A percentile compares a stretch with the other conserved stretches of the same genome.
These are phyloP conservation scores for Phylloporus scabripes DNA, from an alignment of 768 basidiomycete genomes.

Conservation along the genomic window DNA sequence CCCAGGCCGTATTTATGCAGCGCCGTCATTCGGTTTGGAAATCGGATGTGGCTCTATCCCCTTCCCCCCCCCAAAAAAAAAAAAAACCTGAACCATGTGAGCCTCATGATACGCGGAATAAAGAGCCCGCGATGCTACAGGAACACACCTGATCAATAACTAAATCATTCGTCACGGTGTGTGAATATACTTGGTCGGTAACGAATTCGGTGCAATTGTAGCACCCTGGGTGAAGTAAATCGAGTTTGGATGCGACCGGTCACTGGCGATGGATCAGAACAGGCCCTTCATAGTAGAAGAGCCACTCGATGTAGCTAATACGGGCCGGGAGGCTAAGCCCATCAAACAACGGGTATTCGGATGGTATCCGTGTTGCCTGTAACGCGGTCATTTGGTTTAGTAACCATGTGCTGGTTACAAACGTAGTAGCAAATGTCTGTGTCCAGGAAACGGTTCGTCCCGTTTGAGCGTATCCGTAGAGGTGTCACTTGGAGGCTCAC, in stretches of 20 bases:
- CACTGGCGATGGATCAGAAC: slow-evolving; percentile 1
- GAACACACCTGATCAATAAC: not conserved
- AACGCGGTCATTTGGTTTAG: not conserved
- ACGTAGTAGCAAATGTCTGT: not conserved
- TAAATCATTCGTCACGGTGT: not conserved
- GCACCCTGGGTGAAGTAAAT: not conserved
- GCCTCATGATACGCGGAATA: not conserved
- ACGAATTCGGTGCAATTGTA: not conserved
- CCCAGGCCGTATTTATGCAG: slow-evolving; percentile 11
- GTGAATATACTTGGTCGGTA: not conserved
- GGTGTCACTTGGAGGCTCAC: not conserved
- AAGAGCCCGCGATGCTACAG: not conserved
- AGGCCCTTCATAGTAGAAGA: not conserved
- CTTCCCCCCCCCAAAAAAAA: too few species aligned
- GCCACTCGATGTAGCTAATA: not conserved
- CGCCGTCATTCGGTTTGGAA: not conserved
- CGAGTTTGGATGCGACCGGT: not conserved
- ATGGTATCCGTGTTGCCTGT: not conserved
- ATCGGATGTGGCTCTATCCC: not conserved
- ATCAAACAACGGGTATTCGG: not conserved
- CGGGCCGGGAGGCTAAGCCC: not conserved
- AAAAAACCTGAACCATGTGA: not conserved
- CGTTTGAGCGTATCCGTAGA: not conserved
- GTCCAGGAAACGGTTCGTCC: not conserved
- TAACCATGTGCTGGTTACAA: not conserved